These are phyloP conservation scores for Haematococcus lacustris DNA, from an alignment of 139 green algal species.

Conservation along the genomic window DNA sequence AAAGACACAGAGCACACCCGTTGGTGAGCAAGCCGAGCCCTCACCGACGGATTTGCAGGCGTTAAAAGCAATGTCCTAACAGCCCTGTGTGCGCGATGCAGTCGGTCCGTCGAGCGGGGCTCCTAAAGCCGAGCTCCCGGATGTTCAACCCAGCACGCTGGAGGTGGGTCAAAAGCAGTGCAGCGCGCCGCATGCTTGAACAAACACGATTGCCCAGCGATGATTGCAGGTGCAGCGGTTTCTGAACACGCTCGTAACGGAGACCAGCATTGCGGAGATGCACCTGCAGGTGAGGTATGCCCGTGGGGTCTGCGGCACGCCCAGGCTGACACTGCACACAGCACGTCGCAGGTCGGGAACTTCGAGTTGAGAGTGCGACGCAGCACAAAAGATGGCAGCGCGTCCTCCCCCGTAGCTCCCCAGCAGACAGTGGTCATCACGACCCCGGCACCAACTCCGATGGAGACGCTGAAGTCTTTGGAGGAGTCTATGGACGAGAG, in stretches of 20 bases:
- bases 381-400: conserved; percentile 26
- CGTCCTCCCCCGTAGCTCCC: conserved; percentile 7
- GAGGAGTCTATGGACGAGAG: conserved; percentile 66
- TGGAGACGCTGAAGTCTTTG: conserved; percentile 19
- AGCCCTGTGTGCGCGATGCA: no score
- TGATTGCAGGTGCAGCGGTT: conserved; percentile 61
- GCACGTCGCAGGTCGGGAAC: conserved; percentile 48
- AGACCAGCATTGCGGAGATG: conserved; percentile 81
- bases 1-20: no score
- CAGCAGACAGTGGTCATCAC: neutral
- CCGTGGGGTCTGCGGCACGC: neutral
- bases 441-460: neutral
- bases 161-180: neutral
- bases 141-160: neutral
- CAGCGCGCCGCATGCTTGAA: neutral
- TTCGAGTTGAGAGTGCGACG: conserved; percentile 69
- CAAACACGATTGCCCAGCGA: neutral
- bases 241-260: conserved; percentile 61
- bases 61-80: no score
- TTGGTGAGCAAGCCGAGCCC: no score
- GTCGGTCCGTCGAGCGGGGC: no score
- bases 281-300: conserved; percentile 78
- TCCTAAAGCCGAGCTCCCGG: conserved; percentile 2
- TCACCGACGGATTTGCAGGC: no score
- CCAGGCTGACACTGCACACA: neutral